A percentile compares a stretch with the other conserved stretches of the same genome.
These are phyloP conservation scores for Malbranchea cinnamomea DNA, from an alignment of 2,329 filamentous ascomycete genomes.

Conservation along the genomic window DNA sequence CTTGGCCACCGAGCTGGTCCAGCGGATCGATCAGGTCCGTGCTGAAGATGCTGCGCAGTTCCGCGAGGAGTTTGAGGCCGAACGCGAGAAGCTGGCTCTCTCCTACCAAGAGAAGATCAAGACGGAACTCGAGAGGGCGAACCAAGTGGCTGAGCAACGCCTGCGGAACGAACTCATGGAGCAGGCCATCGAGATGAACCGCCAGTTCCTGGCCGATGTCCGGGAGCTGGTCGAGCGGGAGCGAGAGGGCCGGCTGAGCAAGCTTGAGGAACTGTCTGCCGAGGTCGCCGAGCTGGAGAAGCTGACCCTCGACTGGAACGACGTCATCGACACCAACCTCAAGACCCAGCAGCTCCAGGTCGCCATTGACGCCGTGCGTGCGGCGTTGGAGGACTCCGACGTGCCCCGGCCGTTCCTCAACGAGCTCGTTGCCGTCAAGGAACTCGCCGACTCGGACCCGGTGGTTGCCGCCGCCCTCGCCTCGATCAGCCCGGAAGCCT, in stretches of 20 bases:
- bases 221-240: slow-evolving; percentile 73
- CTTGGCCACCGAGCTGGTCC: slow-evolving; percentile 74
- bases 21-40: slow-evolving; percentile 75
- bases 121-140: slow-evolving; percentile 63
- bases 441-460: slow-evolving; percentile 68
- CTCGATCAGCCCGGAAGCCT: slow-evolving; percentile 87
- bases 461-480: slow-evolving; percentile 87
- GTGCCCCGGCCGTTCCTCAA: slow-evolving; percentile 74
- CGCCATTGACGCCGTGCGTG: slow-evolving; percentile 81
- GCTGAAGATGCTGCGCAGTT: slow-evolving; percentile 64
- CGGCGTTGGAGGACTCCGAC: slow-evolving; percentile 59
- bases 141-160: slow-evolving; percentile 67
- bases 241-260: slow-evolving; percentile 71
- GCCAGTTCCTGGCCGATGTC: slow-evolving; percentile 65
- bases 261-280: slow-evolving; percentile 62
- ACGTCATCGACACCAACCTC: slow-evolving; percentile 76
- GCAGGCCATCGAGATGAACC: slow-evolving; percentile 79
- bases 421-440: slow-evolving; percentile 87
- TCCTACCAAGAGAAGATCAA: slow-evolving; percentile 68
- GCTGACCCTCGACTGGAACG: slow-evolving; percentile 78
- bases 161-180: slow-evolving; percentile 75
- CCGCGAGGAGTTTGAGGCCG: slow-evolving; percentile 75
- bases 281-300: slow-evolving; percentile 73
- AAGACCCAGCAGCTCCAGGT: slow-evolving; percentile 94
- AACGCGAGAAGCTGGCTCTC: slow-evolving; percentile 64